Base-by-base conservation (phyloP, 202 grass and related monocot genomes). In the Sporobolus alterniflorus region DNA sequence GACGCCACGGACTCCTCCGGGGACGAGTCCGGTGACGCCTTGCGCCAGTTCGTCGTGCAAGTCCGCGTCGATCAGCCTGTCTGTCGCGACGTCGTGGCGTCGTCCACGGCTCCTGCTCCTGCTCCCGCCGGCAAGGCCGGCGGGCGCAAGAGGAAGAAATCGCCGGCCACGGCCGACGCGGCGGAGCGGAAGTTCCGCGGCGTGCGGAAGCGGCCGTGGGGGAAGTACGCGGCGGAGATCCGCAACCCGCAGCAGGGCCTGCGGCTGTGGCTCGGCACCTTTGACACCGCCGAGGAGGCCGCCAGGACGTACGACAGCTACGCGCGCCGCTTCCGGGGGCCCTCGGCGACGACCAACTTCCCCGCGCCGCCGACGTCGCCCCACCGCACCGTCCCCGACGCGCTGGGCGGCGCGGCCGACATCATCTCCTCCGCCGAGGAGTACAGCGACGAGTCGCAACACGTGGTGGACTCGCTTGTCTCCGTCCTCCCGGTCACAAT, bases 221-320 rank as follows among this genome's bases (percentile, higher is more conserved):
- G 88, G 0, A 90, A 90, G 41, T 90, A 67, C 15, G 88, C 78
- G 5, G 88, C 88, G 7, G 88, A 90, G 83, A 92, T 92, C 75
- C 86, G 90, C 20, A 83, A 86, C 31, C 83, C 83, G 5, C 4
- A 48, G 62, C 18, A 42, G 3, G 21, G 69, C 11, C 7, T 0
- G 0, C 51, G 85, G 13, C 6, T 81, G 10, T 98, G 92, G 95
- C 90, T 98, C 0, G 95, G 95, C 44, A 98, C 95, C 7, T 98
- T 92, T 71, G 81, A 94, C 78, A 93, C 92, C 13, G 90, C 95
- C 11, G 90, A 94, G 75, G 92, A 91, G 67, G 95, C 90, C 2
- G 92, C 92, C 13, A 39, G 69, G 56, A 60, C 75, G 12, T 98
- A 98, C 59, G 92, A 98, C 69, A 22, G 18, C n/a, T 89, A 83